Conservation (phyloP, 257 asterid species). For the Avicennia marina region DNA sequence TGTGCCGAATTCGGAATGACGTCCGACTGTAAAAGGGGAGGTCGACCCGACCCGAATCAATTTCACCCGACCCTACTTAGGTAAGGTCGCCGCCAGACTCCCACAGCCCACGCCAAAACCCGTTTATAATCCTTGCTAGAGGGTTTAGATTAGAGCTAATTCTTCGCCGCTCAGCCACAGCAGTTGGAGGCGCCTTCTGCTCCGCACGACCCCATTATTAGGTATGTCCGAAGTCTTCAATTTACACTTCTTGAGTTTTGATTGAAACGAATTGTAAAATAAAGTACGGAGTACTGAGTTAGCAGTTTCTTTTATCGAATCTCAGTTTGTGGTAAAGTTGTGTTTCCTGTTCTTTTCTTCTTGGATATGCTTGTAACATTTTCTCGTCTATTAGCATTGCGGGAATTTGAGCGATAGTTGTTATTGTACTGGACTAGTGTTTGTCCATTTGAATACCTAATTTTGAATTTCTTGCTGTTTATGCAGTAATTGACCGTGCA, state of each 20-base stretch:
- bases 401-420: constrained; percentile 2
- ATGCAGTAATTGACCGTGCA: constrained; percentile 32
- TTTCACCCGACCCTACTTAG: too few species aligned
- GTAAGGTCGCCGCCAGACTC: too few species aligned
- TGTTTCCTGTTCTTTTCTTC: not conserved
- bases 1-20: too few species aligned
- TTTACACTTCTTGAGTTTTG: constrained; percentile 6
- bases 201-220: too few species aligned
- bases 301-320: constrained; percentile 1
- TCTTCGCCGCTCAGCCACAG: too few species aligned
- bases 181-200: constrained; percentile 15
- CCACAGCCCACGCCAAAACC: too few species aligned
- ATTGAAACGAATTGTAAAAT: constrained; percentile 6
- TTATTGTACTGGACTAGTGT: not conserved
- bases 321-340: not conserved
- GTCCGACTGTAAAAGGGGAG: too few species aligned
- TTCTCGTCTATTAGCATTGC: not conserved
- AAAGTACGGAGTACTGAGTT: constrained; percentile 5
- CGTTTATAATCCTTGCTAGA: too few species aligned
- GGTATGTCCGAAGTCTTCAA: too few species aligned
- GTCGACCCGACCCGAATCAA: too few species aligned
- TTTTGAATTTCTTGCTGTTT: constrained; percentile 5
- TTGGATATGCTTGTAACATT: not conserved
- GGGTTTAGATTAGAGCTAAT: too few species aligned
- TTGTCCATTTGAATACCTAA: constrained; percentile 16